These are phyloP conservation scores for Wolfiporia cocos DNA, from an alignment of 1,284 basidiomycete genomes.

Conservation along the genomic window DNA sequence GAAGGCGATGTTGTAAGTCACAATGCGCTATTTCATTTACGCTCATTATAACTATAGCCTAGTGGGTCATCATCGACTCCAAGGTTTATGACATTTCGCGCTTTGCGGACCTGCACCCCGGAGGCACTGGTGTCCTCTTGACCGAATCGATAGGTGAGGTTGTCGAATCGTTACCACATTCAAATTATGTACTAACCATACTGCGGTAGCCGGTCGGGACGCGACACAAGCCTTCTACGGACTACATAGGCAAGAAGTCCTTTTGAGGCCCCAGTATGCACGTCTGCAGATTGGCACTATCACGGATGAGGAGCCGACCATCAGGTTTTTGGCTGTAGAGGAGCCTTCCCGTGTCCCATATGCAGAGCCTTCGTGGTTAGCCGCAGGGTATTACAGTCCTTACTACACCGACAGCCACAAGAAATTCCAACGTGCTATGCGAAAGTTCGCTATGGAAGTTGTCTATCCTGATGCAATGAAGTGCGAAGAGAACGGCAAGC, in stretches of 20 bases:
- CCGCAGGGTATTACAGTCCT: slow-evolving; percentile 72
- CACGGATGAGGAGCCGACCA: slow-evolving; percentile 54
- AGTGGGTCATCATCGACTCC: slow-evolving; percentile 83
- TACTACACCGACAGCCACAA: slow-evolving; percentile 79
- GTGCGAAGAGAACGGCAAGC: slow-evolving; percentile 79
- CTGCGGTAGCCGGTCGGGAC: slow-evolving; percentile 59
- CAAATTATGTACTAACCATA: neutral
- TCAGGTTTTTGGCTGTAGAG: slow-evolving; percentile 58
- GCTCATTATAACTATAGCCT: neutral
- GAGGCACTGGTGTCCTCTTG: slow-evolving; percentile 58
- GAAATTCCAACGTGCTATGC: slow-evolving; percentile 58
- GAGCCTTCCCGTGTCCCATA: slow-evolving; percentile 79
- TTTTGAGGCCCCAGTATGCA: slow-evolving; percentile 76
- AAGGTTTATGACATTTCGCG: slow-evolving; percentile 79
- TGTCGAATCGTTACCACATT: neutral
- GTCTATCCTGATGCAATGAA: slow-evolving; percentile 58
- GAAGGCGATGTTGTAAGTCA: slow-evolving; percentile 7
- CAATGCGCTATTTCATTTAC: neutral
- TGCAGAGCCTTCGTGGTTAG: slow-evolving; percentile 86
- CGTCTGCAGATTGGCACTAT: slow-evolving; percentile 81
- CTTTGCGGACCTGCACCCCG: slow-evolving; percentile 79
- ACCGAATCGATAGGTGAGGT: slow-evolving; percentile 6
- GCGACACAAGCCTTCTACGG: slow-evolving; percentile 88
- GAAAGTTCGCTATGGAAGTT: slow-evolving; percentile 60
- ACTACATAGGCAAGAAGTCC: slow-evolving; percentile 86